A percentile compares a stretch with the other conserved stretches of the same genome.
These are phyloP conservation scores for Tolypocladium album DNA, from an alignment of 2,329 filamentous ascomycete species.

Conservation along the genomic window DNA sequence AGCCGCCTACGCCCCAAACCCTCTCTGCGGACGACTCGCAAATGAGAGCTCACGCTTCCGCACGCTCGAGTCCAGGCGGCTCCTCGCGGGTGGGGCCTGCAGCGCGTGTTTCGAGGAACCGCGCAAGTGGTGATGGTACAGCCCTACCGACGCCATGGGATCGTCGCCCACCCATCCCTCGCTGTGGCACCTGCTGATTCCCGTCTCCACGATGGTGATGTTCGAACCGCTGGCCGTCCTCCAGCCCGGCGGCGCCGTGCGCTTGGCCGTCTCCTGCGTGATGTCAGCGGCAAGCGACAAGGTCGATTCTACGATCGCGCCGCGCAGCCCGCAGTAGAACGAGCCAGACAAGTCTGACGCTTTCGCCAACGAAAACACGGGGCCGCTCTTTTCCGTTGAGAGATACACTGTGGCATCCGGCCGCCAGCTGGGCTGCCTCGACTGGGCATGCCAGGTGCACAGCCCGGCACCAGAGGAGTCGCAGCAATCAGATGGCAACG, in stretches of 20 bases:
- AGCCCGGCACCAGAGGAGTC: conserved; percentile 16
- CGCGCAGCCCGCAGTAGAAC: conserved; percentile 39
- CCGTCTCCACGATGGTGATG: conserved; percentile 19
- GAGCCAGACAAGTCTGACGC: conserved; percentile 33
- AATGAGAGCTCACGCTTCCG: conserved; percentile 1
- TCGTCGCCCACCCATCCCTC: conserved; percentile 1
- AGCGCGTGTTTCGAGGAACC: not conserved
- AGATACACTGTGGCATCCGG: conserved; percentile 39
- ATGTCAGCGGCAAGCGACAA: conserved; percentile 15
- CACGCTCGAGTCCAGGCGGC: conserved; percentile 6
- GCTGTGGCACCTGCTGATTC: conserved; percentile 14
- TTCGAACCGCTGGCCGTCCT: conserved; percentile 3
- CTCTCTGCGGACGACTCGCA: not conserved
- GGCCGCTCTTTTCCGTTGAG: conserved; percentile 18
- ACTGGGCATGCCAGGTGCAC: conserved; percentile 39
- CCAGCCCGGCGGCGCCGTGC: conserved; percentile 14
- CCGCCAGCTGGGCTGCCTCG: conserved; percentile 30
- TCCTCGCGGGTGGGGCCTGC: not conserved
- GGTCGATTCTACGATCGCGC: conserved; percentile 32
- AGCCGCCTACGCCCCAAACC: not conserved
- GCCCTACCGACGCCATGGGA: not conserved
- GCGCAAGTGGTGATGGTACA: not conserved
- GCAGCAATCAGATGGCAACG: conserved; percentile 24
- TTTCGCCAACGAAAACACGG: conserved; percentile 36
- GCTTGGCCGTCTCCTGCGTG: not conserved